Evolutionary conservation across 768 basidiomycete genomes (phyloP).

Genomic region (Lentinula sp.): DNA sequence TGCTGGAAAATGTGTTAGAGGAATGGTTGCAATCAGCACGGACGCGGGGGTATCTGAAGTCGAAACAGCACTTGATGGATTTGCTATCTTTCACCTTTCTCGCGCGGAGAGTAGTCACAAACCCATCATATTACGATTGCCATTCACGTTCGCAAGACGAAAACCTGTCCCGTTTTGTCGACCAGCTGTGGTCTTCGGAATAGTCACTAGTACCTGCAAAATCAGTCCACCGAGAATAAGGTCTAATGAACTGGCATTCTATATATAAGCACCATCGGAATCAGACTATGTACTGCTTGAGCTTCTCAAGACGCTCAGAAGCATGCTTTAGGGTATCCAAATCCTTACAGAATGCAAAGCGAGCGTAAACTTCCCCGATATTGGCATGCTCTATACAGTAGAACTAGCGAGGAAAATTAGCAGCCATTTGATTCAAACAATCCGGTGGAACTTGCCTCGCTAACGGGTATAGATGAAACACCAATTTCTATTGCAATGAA

Average conservation of each 20-base stretch:
- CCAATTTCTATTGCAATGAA: slow-evolving; percentile 88
- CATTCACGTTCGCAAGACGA: slow-evolving; percentile 37
- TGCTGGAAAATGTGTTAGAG: slow-evolving; percentile 48
- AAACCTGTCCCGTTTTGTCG: slow-evolving; percentile 66
- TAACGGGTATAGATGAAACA: slow-evolving; percentile 91
- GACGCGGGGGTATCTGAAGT: slow-evolving; percentile 29
- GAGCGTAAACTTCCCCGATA: slow-evolving; percentile 82
- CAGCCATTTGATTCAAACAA: background rate
- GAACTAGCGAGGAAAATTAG: slow-evolving; percentile 46
- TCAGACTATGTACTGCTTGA: slow-evolving; percentile 57
- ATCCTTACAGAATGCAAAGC: slow-evolving; percentile 98
- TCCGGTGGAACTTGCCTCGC: slow-evolving; percentile 61
- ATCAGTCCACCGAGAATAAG: background rate
- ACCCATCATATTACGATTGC: slow-evolving; percentile 83
- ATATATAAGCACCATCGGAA: background rate
- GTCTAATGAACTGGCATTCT: background rate
- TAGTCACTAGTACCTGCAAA: background rate
- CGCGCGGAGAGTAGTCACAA: slow-evolving; percentile 59
- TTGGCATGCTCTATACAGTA: slow-evolving; percentile 83
- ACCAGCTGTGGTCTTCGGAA: slow-evolving; percentile 27
- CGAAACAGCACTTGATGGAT: slow-evolving; percentile 70
- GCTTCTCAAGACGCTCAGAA: slow-evolving; percentile 70
- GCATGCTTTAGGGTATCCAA: slow-evolving; percentile 75
- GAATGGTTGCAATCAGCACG: slow-evolving; percentile 41
- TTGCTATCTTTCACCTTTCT: slow-evolving; percentile 79